A percentile compares a stretch with the other conserved stretches of the same genome.
These are phyloP conservation scores for Elaeagnus macrophylla DNA, from an alignment of 306 rosid genomes.

Conservation along the genomic window DNA sequence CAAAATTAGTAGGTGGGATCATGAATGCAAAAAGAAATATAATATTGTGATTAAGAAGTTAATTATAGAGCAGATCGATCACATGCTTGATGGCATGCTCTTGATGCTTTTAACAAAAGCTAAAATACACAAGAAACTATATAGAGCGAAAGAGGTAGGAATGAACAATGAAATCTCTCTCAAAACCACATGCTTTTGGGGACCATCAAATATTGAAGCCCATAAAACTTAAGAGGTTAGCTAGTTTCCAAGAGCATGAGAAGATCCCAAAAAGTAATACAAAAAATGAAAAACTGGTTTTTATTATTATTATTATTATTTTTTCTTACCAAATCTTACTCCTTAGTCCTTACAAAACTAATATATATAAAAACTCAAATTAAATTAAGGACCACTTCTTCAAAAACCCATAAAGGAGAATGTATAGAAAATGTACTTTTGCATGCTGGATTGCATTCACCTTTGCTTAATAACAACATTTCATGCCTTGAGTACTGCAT, in stretches of 20 bases:
- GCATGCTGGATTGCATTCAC: constrained; percentile 48
- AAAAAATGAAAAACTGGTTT: constrained; percentile 17
- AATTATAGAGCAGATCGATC: constrained; percentile 48
- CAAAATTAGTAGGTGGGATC: no score
- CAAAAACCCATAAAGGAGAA: constrained; percentile 46
- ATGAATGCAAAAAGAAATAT: no score
- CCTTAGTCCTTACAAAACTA: constrained; percentile 26
- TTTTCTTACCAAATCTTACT: constrained; percentile 31
- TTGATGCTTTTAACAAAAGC: constrained; percentile 54
- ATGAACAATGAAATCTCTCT: no score
- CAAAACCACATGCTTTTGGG: constrained; percentile 74
- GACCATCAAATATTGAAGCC: constrained; percentile 42
- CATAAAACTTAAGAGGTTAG: constrained; percentile 27
- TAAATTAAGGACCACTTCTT: constrained; percentile 14
- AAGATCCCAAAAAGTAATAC: constrained; percentile 79
- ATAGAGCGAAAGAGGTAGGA: no score
- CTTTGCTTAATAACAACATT: constrained; percentile 46
- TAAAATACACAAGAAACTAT: constrained; percentile 22
- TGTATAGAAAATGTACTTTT: constrained; percentile 23
- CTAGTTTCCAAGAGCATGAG: constrained; percentile 37
- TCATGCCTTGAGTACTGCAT: constrained; percentile 36
- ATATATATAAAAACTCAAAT: constrained; percentile 29
- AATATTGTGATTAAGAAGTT: constrained; percentile 24
- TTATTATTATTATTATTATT: constrained; percentile 1
- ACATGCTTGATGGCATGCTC: constrained; percentile 61